Conservation (phyloP, 2,329 filamentous ascomycete species). For the Penicillium sp. region DNA sequence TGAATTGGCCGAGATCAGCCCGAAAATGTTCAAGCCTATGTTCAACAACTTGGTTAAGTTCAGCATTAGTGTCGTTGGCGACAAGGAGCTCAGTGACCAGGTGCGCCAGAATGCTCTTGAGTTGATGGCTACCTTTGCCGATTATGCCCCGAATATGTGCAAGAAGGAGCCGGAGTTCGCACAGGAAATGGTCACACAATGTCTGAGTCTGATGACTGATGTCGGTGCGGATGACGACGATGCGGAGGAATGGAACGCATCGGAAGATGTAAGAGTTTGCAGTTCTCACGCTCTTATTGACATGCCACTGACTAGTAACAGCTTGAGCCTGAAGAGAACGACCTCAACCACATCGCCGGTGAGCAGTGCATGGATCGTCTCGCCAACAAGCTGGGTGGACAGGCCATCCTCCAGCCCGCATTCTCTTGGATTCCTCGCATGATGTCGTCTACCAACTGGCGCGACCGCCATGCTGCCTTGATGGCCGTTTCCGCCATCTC, state of each 20-base stretch:
- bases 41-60: conserved; percentile 93
- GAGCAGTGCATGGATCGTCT: conserved; percentile 98
- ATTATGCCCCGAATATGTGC: conserved; percentile 91
- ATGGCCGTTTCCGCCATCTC: conserved; percentile 99
- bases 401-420: conserved; percentile 84
- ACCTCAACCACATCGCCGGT: conserved; percentile 94
- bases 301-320: conserved; percentile 37
- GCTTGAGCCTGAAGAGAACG: conserved; percentile 93
- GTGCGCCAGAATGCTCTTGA: conserved; percentile 93
- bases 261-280: conserved; percentile 70
- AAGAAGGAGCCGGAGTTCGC: conserved; percentile 91
- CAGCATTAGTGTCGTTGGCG: conserved; percentile 87
- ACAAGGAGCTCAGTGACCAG: conserved; percentile 88
- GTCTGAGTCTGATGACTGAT: conserved; percentile 96
- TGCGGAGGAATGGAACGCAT: conserved; percentile 85
- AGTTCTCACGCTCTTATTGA: conserved; percentile 13
- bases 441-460: conserved; percentile 94
- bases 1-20: conserved; percentile 87
- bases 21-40: conserved; percentile 95
- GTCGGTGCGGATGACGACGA: conserved; percentile 93
- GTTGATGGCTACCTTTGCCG: conserved; percentile 96
- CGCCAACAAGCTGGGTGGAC: conserved; percentile 94
- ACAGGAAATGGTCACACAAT: conserved; percentile 96
- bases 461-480: conserved; percentile 89
- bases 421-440: conserved; percentile 97